Conservation (phyloP, 495 filamentous ascomycete species). For the Xylaria intraflava region DNA sequence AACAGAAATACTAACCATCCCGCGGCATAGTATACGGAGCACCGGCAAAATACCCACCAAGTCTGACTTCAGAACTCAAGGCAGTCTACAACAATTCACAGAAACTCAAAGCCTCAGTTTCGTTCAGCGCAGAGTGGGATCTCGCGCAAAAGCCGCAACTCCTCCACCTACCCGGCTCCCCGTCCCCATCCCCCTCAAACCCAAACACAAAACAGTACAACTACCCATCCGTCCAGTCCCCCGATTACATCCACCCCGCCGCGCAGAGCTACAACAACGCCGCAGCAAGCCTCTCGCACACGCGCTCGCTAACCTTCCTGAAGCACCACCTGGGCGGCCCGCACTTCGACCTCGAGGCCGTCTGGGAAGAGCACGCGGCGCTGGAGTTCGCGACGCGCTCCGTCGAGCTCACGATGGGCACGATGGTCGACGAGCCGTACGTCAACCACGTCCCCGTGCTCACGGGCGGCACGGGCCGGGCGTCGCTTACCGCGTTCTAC, state of each 20-base stretch:
- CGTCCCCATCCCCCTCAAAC: background rate
- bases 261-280: constrained; percentile 32
- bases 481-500: constrained; percentile 63
- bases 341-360: constrained; percentile 52
- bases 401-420: constrained; percentile 51
- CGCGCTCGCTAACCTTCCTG: constrained; percentile 44
- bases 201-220: constrained; percentile 8
- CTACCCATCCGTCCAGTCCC: constrained; percentile 26
- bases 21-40: constrained; percentile 5
- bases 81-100: constrained; percentile 9
- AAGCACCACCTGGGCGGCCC: constrained; percentile 46
- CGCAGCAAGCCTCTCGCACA: constrained; percentile 42
- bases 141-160: background rate
- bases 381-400: constrained; percentile 49
- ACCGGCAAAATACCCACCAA: background rate
- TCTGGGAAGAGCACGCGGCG: constrained; percentile 55
- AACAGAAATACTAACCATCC: background rate
- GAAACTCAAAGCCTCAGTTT: constrained; percentile 1
- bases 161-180: background rate
- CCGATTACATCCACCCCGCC: constrained; percentile 38
- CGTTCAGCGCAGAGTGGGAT: constrained; percentile 7
- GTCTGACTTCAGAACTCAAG: background rate
- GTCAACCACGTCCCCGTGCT: constrained; percentile 53
- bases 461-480: constrained; percentile 65
- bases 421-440: constrained; percentile 55